These are phyloP conservation scores for Yamadazyma taylorii DNA, from an alignment of 1,139 yeast species.

Conservation along the genomic window DNA sequence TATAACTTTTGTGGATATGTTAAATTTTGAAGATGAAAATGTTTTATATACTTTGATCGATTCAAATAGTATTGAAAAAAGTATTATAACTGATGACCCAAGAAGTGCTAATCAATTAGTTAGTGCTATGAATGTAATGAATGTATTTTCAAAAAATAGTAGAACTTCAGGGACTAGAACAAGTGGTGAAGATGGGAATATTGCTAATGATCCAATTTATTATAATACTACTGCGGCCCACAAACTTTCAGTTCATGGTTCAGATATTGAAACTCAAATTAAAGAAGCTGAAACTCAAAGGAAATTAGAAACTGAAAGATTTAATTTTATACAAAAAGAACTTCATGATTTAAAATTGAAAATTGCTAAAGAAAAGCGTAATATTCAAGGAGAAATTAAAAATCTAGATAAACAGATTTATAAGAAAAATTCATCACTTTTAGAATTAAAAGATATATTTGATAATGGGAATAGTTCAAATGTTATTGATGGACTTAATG, in stretches of 20 bases:
- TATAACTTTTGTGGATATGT: slow-evolving; percentile 58
- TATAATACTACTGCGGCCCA: slow-evolving; percentile 30
- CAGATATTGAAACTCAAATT: slow-evolving; percentile 18
- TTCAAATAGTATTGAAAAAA: slow-evolving; percentile 56
- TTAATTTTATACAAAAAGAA: slow-evolving; percentile 19
- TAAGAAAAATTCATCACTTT: neutral
- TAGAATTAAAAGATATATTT: neutral
- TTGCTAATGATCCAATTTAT: slow-evolving; percentile 60
- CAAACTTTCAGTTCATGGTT: slow-evolving; percentile 28
- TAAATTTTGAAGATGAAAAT: slow-evolving; percentile 55
- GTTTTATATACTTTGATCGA: slow-evolving; percentile 69
- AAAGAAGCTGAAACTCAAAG: slow-evolving; percentile 13
- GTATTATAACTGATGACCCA: slow-evolving; percentile 52
- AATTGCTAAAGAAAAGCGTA: slow-evolving; percentile 14
- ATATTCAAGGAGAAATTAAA: slow-evolving; percentile 9
- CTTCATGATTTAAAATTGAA: slow-evolving; percentile 18
- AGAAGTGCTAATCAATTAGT: slow-evolving; percentile 46
- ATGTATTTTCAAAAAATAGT: slow-evolving; percentile 47
- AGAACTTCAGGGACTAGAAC: slow-evolving; percentile 43
- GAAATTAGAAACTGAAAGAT: slow-evolving; percentile 14
- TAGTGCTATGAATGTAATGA: slow-evolving; percentile 36
- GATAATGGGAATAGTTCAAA: slow-evolving; percentile 36
- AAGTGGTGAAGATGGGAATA: slow-evolving; percentile 38
- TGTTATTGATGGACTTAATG: slow-evolving; percentile 30
- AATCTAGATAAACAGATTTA: neutral